Percentiles rank a stretch among this genome's conserved stretches.
These are phyloP conservation scores for Corrigiola litoralis DNA, from an alignment of 179 eudicot species.

Conservation along the genomic window DNA sequence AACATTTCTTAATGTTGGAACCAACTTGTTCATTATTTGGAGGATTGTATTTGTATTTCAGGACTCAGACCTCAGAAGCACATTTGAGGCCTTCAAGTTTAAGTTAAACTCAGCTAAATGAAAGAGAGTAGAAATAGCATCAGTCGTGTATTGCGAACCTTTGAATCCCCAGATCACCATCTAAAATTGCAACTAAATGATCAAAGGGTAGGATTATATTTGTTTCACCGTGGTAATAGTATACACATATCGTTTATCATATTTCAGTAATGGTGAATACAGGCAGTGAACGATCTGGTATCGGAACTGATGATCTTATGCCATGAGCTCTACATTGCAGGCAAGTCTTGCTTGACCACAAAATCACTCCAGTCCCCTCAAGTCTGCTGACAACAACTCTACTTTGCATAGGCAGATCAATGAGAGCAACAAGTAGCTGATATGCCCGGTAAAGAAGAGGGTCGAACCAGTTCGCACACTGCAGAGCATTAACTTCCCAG, in stretches of 20 bases:
- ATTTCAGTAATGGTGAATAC: constrained; percentile 5
- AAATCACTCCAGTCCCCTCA: background rate
- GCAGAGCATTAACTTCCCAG: background rate
- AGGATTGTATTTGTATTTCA: too few species aligned
- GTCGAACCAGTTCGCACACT: background rate
- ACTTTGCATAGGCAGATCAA: background rate
- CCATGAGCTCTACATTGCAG: background rate
- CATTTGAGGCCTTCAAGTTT: too few species aligned
- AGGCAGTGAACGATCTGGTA: background rate
- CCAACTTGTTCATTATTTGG: too few species aligned
- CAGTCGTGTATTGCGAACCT: too few species aligned
- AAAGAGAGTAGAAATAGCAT: too few species aligned
- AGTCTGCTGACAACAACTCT: background rate
- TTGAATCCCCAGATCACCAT: too few species aligned
- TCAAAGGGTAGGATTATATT: too few species aligned
- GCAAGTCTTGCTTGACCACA: background rate
- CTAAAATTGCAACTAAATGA: too few species aligned
- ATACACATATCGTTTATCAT: background rate
- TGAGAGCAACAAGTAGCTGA: background rate
- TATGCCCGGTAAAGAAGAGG: background rate
- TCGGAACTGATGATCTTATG: background rate
- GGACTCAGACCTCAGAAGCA: too few species aligned
- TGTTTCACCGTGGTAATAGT: background rate
- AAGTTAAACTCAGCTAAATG: too few species aligned
- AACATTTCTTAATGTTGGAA: too few species aligned